Conservation (phyloP, 768 basidiomycete species). For the Naganishia vishniacii region DNA sequence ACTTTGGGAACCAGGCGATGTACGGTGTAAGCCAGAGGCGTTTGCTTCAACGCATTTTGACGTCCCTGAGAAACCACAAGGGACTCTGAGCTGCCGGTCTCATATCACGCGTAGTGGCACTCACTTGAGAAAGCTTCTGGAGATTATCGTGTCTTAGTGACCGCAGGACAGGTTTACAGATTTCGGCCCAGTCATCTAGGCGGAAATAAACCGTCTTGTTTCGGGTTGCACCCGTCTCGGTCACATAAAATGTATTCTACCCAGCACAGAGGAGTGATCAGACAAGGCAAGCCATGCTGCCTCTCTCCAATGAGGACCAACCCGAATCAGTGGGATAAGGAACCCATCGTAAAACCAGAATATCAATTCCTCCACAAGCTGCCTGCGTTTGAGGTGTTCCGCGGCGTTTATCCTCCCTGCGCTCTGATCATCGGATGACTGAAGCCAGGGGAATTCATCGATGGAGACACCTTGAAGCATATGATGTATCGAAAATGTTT, state of each 20-base stretch:
- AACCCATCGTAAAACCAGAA: constrained; percentile 92
- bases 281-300: too few species aligned
- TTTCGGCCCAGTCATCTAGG: constrained; percentile 83
- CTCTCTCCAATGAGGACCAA: too few species aligned
- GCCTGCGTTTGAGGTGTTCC: constrained; percentile 59
- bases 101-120: constrained; percentile 23
- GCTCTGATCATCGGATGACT: constrained; percentile 22
- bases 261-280: neutral
- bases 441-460: constrained; percentile 74
- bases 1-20: constrained; percentile 87
- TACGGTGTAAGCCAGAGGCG: constrained; percentile 5
- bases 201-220: constrained; percentile 84
- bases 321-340: constrained; percentile 70
- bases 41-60: constrained; percentile 9
- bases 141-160: constrained; percentile 69
- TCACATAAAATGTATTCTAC: constrained; percentile 88
- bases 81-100: neutral
- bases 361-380: constrained; percentile 79
- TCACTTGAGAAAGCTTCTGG: constrained; percentile 63
- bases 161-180: constrained; percentile 75
- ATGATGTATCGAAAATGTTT: constrained; percentile 68
- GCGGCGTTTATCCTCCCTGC: constrained; percentile 44
- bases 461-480: constrained; percentile 70
- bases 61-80: constrained; percentile 13
- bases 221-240: constrained; percentile 78